Conservation (phyloP, 306 rosid species). For the Quercus cerris region DNA sequence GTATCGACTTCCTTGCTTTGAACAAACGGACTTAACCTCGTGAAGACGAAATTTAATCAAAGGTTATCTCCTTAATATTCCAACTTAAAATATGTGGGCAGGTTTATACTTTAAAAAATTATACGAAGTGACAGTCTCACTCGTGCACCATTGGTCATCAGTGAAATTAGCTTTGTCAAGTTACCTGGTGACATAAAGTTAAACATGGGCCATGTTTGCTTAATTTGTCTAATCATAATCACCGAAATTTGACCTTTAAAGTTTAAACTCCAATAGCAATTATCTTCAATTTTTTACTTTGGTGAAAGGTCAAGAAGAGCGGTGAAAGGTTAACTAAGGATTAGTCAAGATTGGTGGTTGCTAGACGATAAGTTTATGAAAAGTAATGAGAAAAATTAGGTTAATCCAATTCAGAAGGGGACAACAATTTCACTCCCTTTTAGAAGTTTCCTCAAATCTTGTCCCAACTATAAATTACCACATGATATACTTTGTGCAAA, state of each 20-base stretch:
- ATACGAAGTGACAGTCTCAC: not conserved
- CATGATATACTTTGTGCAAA: not conserved
- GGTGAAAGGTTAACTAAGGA: not conserved
- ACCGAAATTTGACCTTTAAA: not conserved
- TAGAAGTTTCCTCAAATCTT: not conserved
- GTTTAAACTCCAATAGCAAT: not conserved
- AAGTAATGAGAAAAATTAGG: not conserved
- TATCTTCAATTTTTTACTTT: not conserved
- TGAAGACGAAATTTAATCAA: not conserved
- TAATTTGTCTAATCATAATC: not conserved
- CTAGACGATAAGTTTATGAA: not conserved
- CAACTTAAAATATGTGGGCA: not conserved
- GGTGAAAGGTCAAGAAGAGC: not conserved
- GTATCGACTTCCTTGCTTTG: too few relatives aligned
- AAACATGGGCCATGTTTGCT: not conserved
- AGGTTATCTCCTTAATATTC: not conserved
- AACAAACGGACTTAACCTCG: not conserved
- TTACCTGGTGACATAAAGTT: constrained; percentile 6
- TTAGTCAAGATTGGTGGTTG: constrained; percentile 4
- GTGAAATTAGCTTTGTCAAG: not conserved
- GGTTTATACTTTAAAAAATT: not conserved
- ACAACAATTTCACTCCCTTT: not conserved
- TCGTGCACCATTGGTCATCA: not conserved
- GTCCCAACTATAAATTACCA: too few relatives aligned
- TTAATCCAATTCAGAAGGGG: not conserved